A percentile compares a stretch with the other conserved stretches of the same genome.
These are phyloP conservation scores for Solanum arcanum DNA, from an alignment of 257 asterid genomes.

Conservation along the genomic window DNA sequence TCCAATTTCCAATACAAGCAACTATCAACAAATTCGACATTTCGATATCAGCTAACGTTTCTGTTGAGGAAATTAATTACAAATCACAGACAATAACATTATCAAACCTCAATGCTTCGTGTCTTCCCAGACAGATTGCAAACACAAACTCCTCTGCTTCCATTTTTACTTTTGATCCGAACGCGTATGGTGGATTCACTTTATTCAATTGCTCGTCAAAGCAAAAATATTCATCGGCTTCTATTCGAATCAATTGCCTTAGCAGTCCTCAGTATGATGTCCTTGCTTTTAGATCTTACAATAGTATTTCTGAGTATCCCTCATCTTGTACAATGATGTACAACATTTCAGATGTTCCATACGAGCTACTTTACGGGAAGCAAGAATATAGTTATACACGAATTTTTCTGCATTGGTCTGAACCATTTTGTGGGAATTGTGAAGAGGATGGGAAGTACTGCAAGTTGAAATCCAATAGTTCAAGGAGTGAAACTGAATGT, in stretches of 20 bases:
- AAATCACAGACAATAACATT: conserved; percentile 13
- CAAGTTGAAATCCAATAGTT: conserved; percentile 21
- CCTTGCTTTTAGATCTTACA: conserved; percentile 16
- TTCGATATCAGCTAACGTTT: conserved; percentile 4
- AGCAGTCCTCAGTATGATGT: conserved; percentile 19
- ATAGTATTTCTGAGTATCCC: conserved; percentile 11
- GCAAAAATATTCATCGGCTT: background rate
- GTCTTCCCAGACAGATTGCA: conserved; percentile 16
- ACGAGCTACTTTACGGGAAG: conserved; percentile 11
- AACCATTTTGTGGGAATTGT: conserved; percentile 45
- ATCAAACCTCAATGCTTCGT: conserved; percentile 2
- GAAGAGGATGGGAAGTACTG: conserved; percentile 38
- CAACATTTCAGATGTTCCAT: conserved; percentile 30
- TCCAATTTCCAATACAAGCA: conserved; percentile 11
- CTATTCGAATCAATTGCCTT: conserved; percentile 30
- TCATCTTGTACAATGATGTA: conserved; percentile 52
- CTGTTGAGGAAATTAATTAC: conserved; percentile 13
- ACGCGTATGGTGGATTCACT: background rate
- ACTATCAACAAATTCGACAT: conserved; percentile 1
- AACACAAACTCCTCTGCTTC: conserved; percentile 1
- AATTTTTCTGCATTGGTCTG: conserved; percentile 29
- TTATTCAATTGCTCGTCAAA: background rate
- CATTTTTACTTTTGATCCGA: background rate
- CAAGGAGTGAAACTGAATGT: conserved; percentile 33
- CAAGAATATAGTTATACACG: background rate